These are phyloP conservation scores for Yamadazyma buinensis DNA, from an alignment of 1,139 yeast genomes.

Conservation along the genomic window DNA sequence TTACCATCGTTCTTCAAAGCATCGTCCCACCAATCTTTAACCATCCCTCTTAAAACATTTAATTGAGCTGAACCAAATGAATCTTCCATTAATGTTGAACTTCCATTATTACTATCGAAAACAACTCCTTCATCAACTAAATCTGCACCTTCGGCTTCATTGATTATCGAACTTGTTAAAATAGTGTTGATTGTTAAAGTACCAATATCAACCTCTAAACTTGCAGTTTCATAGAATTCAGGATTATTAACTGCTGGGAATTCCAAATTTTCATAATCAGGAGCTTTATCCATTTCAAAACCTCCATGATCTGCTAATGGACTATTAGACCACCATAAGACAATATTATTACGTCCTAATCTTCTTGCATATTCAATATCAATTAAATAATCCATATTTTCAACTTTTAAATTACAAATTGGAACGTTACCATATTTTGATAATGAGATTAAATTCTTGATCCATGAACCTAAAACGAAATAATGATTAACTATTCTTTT, in stretches of 20 bases:
- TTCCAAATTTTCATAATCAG: slow-evolving; percentile 57
- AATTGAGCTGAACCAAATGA: slow-evolving; percentile 80
- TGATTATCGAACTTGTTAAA: slow-evolving; percentile 75
- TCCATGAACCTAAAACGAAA: slow-evolving; percentile 72
- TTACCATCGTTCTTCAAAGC: slow-evolving; percentile 65
- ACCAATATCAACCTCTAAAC: slow-evolving; percentile 74
- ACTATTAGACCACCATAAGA: slow-evolving; percentile 90
- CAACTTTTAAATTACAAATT: slow-evolving; percentile 74
- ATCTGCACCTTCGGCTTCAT: slow-evolving; percentile 89
- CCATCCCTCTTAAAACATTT: slow-evolving; percentile 64
- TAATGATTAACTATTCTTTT: slow-evolving; percentile 69
- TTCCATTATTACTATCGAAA: slow-evolving; percentile 40
- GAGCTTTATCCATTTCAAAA: slow-evolving; percentile 55
- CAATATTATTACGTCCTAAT: slow-evolving; percentile 59
- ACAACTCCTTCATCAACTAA: slow-evolving; percentile 54
- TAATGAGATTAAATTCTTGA: slow-evolving; percentile 60
- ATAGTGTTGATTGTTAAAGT: slow-evolving; percentile 84
- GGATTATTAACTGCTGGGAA: slow-evolving; percentile 77
- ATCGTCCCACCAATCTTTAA: slow-evolving; percentile 93
- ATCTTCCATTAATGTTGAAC: slow-evolving; percentile 63
- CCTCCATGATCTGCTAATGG: slow-evolving; percentile 90
- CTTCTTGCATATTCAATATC: slow-evolving; percentile 86
- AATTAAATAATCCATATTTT: slow-evolving; percentile 72
- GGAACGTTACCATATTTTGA: slow-evolving; percentile 81
- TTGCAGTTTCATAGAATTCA: slow-evolving; percentile 73